Evolutionary conservation across 371 early-diverging fungal genomes (phyloP).

Genomic region (Mucor indicus): DNA sequence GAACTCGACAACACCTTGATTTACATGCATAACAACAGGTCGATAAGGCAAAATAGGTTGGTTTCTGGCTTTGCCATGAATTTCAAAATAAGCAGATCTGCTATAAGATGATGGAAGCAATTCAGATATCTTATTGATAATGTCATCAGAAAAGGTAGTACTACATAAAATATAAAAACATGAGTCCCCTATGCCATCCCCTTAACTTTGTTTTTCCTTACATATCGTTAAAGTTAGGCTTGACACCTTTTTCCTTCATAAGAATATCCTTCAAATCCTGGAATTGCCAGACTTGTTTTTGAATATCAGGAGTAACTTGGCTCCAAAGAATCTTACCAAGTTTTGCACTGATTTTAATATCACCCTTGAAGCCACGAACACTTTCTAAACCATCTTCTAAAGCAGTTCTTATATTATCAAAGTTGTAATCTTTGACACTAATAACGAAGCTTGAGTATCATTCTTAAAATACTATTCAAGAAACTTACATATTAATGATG

Average conservation of each 20-base stretch:
- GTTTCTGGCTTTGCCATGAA: conserved; percentile 43
- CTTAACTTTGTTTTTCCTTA: conserved; percentile 14
- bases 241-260: conserved; percentile 29
- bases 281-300: conserved; percentile 38
- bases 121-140: conserved; percentile 23
- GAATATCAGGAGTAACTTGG: conserved; percentile 24
- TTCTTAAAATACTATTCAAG: conserved; percentile 37
- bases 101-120: conserved; percentile 22
- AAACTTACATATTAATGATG: conserved; percentile 8
- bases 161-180: conserved; percentile 7
- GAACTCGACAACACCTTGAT: conserved; percentile 35
- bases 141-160: conserved; percentile 25
- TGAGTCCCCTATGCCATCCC: not conserved
- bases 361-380: conserved; percentile 37
- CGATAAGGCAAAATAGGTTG: conserved; percentile 32
- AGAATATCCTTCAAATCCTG: conserved; percentile 42
- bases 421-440: not conserved
- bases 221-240: conserved; percentile 37
- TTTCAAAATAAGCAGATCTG: conserved; percentile 37
- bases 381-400: conserved; percentile 14
- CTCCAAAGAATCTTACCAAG: conserved; percentile 49
- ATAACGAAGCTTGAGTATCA: conserved; percentile 26
- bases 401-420: not conserved
- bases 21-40: conserved; percentile 41
- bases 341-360: conserved; percentile 40